Evolutionary conservation across 345 rosid genomes (phyloP).

Genomic region (Theobroma cacao): DNA sequence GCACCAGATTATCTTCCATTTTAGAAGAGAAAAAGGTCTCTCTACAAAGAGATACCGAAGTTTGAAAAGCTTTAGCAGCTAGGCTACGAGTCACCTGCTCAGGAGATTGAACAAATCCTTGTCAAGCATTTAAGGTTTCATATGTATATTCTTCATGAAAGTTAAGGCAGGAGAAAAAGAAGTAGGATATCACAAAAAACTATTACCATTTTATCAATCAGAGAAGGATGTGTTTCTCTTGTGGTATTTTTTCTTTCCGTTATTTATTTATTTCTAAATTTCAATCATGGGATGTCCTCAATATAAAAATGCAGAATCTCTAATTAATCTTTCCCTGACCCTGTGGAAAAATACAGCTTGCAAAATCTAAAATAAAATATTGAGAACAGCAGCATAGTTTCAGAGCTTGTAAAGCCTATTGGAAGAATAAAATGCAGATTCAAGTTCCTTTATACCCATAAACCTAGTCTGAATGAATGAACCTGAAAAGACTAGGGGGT

Average conservation of each 20-base stretch:
- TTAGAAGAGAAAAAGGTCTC: conserved; percentile 77
- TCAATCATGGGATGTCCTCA: too few relatives aligned
- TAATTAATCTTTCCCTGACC: neutral
- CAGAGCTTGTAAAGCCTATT: neutral
- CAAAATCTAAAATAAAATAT: neutral
- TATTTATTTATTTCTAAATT: neutral
- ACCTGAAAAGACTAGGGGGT: neutral
- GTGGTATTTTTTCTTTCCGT: neutral
- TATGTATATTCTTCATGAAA: neutral
- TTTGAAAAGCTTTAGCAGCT: conserved; percentile 87
- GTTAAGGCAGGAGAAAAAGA: neutral
- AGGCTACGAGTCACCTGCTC: conserved; percentile 82
- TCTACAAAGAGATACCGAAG: conserved; percentile 73
- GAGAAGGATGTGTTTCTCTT: neutral
- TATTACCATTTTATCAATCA: neutral
- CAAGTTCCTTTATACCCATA: neutral
- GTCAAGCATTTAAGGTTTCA: neutral
- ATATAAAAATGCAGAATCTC: neutral
- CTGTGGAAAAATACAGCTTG: neutral
- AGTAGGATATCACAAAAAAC: neutral
- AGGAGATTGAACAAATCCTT: conserved; percentile 5
- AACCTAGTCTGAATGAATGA: neutral
- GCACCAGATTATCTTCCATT: conserved; percentile 79
- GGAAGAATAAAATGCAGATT: neutral
- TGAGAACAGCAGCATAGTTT: neutral